Conservation (phyloP, 1,284 basidiomycete species). For the Phlebopus sp. region DNA sequence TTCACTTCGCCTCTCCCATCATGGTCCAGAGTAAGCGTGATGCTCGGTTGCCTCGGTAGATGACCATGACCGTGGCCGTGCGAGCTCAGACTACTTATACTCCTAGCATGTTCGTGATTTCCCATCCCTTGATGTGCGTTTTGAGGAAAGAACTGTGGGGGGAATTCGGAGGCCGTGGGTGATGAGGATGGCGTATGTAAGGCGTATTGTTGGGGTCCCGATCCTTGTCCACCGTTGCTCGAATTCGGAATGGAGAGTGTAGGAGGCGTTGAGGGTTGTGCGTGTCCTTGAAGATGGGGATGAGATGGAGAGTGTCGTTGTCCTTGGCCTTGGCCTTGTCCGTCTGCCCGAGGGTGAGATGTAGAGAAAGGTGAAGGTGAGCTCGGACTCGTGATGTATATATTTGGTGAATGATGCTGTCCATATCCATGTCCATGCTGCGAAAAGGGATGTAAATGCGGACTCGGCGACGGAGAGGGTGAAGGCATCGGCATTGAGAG, state of each 20-base stretch:
- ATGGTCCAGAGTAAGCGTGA: constrained; percentile 27
- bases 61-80: constrained; percentile 7
- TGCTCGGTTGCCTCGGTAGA: constrained; percentile 21
- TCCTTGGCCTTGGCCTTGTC: constrained; percentile 14
- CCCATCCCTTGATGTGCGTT: neutral
- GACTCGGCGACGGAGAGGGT: constrained; percentile 26
- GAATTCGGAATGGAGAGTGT: constrained; percentile 11
- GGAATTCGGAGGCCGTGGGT: constrained; percentile 62
- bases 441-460: constrained; percentile 18
- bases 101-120: constrained; percentile 10
- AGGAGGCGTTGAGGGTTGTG: constrained; percentile 13
- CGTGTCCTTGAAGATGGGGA: constrained; percentile 1
- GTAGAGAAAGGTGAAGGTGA: constrained; percentile 34
- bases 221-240: neutral
- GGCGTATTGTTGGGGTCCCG: constrained; percentile 23
- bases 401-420: constrained; percentile 51
- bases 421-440: neutral
- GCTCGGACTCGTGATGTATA: constrained; percentile 66
- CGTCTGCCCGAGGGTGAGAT: constrained; percentile 30
- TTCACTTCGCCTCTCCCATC: constrained; percentile 37
- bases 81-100: constrained; percentile 9
- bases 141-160: constrained; percentile 20
- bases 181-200: constrained; percentile 57
- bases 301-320: constrained; percentile 18
- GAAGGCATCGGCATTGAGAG: constrained; percentile 18